Conservation (phyloP, 768 basidiomycete genomes). For the Floccularia luteovirens region DNA sequence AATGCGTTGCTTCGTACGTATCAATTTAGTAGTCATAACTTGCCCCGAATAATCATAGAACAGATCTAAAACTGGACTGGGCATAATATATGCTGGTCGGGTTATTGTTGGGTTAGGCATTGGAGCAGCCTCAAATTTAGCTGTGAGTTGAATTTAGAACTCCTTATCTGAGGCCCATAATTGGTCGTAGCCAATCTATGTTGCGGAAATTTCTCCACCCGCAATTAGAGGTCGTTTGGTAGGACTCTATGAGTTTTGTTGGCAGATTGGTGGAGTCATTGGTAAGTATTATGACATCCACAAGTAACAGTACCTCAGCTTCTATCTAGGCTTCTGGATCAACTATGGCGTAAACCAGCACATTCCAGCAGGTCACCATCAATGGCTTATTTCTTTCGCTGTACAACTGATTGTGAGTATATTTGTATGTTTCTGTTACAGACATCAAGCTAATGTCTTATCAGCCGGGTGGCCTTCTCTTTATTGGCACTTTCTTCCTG, state of each 20-base stretch:
- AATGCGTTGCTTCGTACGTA: constrained; percentile 22
- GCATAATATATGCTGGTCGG: constrained; percentile 33
- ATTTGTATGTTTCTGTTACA: not conserved
- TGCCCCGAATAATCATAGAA: constrained; percentile 1
- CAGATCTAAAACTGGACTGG: constrained; percentile 22
- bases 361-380: constrained; percentile 17
- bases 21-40: not conserved
- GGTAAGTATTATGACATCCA: constrained; percentile 15
- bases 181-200: constrained; percentile 24
- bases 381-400: constrained; percentile 30
- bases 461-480: constrained; percentile 24
- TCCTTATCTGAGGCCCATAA: not conserved
- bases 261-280: constrained; percentile 38
- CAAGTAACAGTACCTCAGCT: not conserved
- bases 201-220: constrained; percentile 36
- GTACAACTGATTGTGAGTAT: constrained; percentile 26
- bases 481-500: constrained; percentile 22
- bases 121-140: constrained; percentile 27
- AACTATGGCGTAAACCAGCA: constrained; percentile 27
- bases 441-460: not conserved
- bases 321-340: constrained; percentile 22
- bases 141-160: constrained; percentile 11
- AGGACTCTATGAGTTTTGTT: constrained; percentile 40
- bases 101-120: constrained; percentile 32
- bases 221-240: constrained; percentile 38